phyloP scores from a whole-genome alignment of 2,329 filamentous ascomycete species.

The Penicillium nordicum region DNA sequence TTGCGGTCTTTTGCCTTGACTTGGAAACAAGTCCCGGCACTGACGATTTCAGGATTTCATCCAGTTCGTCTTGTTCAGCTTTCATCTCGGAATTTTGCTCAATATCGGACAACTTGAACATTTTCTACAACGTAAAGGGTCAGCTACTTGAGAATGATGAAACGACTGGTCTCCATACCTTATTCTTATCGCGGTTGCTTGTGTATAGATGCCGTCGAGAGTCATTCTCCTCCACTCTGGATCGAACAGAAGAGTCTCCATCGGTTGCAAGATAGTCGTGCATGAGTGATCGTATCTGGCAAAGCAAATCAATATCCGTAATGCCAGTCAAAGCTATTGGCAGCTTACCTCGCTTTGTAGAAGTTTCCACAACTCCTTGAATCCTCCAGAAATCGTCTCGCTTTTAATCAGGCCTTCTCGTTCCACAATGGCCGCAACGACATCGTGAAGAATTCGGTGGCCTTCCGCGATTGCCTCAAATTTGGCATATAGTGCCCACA shows the following conservation, averaged over 20 bases:
- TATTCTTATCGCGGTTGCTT: conserved; percentile 47
- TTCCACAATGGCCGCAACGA: conserved; percentile 78
- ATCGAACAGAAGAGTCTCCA: conserved; percentile 65
- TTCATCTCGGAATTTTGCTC: conserved; percentile 76
- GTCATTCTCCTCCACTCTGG: conserved; percentile 48
- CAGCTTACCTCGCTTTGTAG: conserved; percentile 76
- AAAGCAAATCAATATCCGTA: background rate
- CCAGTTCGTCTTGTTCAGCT: conserved; percentile 81
- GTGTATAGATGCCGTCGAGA: conserved; percentile 53
- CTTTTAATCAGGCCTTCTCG: conserved; percentile 66
- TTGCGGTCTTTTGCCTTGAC: conserved; percentile 51
- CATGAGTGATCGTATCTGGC: conserved; percentile 74
- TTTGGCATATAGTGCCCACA: conserved; percentile 91
- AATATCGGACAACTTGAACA: conserved; percentile 77
- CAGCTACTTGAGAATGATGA: background rate
- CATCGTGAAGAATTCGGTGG: conserved; percentile 89
- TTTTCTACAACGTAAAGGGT: conserved; percentile 49
- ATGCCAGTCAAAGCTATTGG: background rate
- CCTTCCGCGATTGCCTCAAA: conserved; percentile 97
- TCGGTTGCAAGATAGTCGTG: conserved; percentile 96
- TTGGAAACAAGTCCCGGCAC: conserved; percentile 87
- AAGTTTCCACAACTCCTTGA: conserved; percentile 95
- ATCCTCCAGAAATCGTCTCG: conserved; percentile 74
- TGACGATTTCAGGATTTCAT: conserved; percentile 83
- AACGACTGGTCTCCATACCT: conserved; percentile 29